These are phyloP conservation scores for Kwoniella pini DNA, from an alignment of 768 basidiomycete species.

Conservation along the genomic window DNA sequence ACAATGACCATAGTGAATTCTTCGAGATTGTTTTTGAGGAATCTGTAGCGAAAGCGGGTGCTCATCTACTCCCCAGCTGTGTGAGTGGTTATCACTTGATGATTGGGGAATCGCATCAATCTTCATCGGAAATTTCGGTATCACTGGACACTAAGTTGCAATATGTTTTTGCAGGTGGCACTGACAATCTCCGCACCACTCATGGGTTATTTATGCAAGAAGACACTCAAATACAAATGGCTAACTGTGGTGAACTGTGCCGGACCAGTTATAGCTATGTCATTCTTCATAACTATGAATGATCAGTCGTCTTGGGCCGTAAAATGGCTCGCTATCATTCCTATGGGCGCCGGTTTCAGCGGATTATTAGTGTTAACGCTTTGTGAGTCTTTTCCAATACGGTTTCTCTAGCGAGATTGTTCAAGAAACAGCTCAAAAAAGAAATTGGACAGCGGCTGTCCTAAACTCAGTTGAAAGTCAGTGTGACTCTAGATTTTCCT, in stretches of 20 bases:
- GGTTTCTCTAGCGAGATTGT: no score
- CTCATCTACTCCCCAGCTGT: slow-evolving; percentile 22
- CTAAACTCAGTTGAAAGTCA: slow-evolving; percentile 24
- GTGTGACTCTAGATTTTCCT: background rate
- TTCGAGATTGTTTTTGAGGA: slow-evolving; percentile 29
- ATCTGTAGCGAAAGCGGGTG: slow-evolving; percentile 19
- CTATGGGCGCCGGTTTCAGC: slow-evolving; percentile 23
- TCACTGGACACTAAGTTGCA: background rate
- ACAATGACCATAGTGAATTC: slow-evolving; percentile 1
- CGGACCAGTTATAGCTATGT: slow-evolving; percentile 24
- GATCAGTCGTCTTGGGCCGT: slow-evolving; percentile 8
- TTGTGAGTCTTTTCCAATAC: slow-evolving; percentile 5
- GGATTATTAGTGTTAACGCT: slow-evolving; percentile 18
- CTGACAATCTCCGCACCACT: slow-evolving; percentile 21
- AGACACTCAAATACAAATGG: slow-evolving; percentile 23
- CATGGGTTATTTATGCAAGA: slow-evolving; percentile 16
- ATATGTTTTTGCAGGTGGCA: slow-evolving; percentile 3
- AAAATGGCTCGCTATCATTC: slow-evolving; percentile 22
- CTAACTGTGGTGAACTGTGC: slow-evolving; percentile 19
- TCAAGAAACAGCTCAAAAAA: background rate
- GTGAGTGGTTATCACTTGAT: background rate
- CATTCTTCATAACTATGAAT: slow-evolving; percentile 4
- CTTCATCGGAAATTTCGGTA: no score
- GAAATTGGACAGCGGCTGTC: slow-evolving; percentile 13
- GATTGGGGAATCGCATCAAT: no score